Percentiles rank a stretch among this genome's conserved stretches.
These are phyloP conservation scores for Fusarium brachygibbosum DNA, from an alignment of 2,329 filamentous ascomycete species.

Conservation along the genomic window DNA sequence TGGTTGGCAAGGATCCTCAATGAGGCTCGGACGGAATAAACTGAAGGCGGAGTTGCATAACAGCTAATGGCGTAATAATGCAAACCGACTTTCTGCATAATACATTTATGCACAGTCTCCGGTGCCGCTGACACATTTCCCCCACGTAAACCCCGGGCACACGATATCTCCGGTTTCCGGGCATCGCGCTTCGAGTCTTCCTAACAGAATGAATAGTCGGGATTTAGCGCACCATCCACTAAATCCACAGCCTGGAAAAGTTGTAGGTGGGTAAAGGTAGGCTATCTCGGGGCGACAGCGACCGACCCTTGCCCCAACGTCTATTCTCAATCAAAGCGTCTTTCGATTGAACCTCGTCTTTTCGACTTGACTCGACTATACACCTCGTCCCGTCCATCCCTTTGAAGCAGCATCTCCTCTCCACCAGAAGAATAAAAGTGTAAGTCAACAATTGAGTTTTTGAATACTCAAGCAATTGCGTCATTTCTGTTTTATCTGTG, in stretches of 20 bases:
- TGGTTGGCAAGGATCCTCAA: constrained; percentile 49
- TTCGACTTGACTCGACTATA: constrained; percentile 10
- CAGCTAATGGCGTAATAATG: constrained; percentile 12
- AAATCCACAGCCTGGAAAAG: constrained; percentile 17
- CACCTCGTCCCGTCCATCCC: neutral
- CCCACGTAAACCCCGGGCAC: constrained; percentile 23
- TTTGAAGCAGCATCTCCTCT: constrained; percentile 18
- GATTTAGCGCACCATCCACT: constrained; percentile 27
- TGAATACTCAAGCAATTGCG: constrained; percentile 6
- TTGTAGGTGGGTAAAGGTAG: constrained; percentile 8
- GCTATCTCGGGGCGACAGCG: constrained; percentile 40
- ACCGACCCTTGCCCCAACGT: constrained; percentile 42
- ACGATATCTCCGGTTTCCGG: constrained; percentile 45
- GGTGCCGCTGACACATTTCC: constrained; percentile 31
- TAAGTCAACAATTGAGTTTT: constrained; percentile 16
- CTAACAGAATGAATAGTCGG: constrained; percentile 10
- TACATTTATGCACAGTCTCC: constrained; percentile 28
- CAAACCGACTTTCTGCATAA: neutral
- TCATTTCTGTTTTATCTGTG: neutral
- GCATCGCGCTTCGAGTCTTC: neutral
- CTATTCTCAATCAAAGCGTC: constrained; percentile 34
- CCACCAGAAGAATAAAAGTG: constrained; percentile 21
- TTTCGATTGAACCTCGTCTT: constrained; percentile 28
- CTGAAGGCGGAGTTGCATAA: constrained; percentile 37
- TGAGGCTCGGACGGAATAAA: constrained; percentile 46